Conservation (phyloP, 306 rosid genomes). For the Trifolium fragiferum region DNA sequence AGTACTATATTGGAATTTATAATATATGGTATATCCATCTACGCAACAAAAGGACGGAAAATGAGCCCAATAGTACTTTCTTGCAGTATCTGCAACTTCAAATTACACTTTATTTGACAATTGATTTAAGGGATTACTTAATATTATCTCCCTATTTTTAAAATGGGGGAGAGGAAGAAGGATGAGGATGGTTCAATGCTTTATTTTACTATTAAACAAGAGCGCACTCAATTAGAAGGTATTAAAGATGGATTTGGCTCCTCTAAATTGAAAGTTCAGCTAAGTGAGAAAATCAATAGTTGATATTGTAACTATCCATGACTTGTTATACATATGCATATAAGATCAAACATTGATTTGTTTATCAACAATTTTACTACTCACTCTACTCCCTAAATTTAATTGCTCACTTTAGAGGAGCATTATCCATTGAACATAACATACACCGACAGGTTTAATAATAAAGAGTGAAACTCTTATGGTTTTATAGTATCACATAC, state of each 20-base stretch:
- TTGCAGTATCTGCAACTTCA: conserved; percentile 31
- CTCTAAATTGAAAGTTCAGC: no score
- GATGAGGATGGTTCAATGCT: background rate
- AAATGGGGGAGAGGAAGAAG: background rate
- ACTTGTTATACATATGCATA: no score
- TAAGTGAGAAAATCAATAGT: no score
- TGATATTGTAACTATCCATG: no score
- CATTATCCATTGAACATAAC: background rate
- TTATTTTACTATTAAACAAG: background rate
- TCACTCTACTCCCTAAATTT: no score
- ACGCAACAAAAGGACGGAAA: conserved; percentile 22
- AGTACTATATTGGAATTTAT: conserved; percentile 13
- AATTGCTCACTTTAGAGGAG: no score
- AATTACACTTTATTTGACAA: background rate
- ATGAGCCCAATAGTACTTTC: background rate
- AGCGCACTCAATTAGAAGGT: background rate
- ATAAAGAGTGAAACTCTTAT: background rate
- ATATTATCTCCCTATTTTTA: no score
- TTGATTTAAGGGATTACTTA: background rate
- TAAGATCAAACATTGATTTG: no score
- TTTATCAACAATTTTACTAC: no score
- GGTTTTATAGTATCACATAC: conserved; percentile 49
- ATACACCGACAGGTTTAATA: background rate
- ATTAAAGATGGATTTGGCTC: background rate
- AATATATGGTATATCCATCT: background rate